A percentile compares a stretch with the other conserved stretches of the same genome.
Conservation (phyloP, 768 basidiomycete species). For the Tulasnella sp. region DNA sequence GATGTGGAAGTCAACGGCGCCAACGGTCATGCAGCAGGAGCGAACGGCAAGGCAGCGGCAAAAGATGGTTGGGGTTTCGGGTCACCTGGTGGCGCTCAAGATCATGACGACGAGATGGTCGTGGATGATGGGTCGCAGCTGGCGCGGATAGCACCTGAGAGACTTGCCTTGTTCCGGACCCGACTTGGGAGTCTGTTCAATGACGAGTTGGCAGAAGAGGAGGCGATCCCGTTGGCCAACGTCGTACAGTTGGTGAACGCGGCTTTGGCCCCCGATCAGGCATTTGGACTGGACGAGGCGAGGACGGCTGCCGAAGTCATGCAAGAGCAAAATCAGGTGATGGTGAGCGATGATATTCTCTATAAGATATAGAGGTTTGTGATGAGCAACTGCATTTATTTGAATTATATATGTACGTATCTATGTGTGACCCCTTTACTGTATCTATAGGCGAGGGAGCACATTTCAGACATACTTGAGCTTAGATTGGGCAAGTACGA, state of each 20-base stretch:
- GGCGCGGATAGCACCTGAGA: constrained; percentile 1
- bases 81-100: not conserved
- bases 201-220: constrained; percentile 57
- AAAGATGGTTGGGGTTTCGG: not conserved
- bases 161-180: constrained; percentile 69
- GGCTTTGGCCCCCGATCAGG: constrained; percentile 49
- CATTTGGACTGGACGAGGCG: constrained; percentile 79
- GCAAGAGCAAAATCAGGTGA: constrained; percentile 66
- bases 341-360: constrained; percentile 77
- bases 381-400: too few species aligned
- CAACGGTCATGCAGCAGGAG: not conserved
- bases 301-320: constrained; percentile 59
- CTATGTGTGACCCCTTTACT: too few species aligned
- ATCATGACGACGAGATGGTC: constrained; percentile 6
- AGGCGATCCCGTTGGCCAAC: constrained; percentile 58
- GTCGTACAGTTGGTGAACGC: constrained; percentile 67
- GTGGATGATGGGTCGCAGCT: constrained; percentile 1
- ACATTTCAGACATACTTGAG: too few species aligned
- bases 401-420: too few species aligned
- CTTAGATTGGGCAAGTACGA: too few species aligned
- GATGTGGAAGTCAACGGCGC: not conserved
- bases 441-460: too few species aligned
- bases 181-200: constrained; percentile 64
- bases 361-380: constrained; percentile 46
- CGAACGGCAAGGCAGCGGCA: constrained; percentile 20